A percentile compares a stretch with the other conserved stretches of the same genome.
These are phyloP conservation scores for Populus hybrid DNA, from an alignment of 441 rosid species.

Conservation along the genomic window DNA sequence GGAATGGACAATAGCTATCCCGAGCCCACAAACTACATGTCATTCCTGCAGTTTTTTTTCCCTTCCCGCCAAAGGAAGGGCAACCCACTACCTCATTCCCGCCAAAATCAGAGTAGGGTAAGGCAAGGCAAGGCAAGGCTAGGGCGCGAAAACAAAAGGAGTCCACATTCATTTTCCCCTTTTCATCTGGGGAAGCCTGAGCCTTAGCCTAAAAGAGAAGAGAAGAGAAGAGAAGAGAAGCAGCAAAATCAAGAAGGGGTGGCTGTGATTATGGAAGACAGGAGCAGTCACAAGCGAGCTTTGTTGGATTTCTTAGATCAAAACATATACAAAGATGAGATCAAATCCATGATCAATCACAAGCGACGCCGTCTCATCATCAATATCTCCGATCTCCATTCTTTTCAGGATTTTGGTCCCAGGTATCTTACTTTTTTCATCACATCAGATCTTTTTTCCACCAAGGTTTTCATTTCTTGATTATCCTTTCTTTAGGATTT, in stretches of 20 bases:
- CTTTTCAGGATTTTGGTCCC: slow-evolving; percentile 62
- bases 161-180: background rate
- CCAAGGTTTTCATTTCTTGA: background rate
- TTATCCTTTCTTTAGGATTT: slow-evolving; percentile 44
- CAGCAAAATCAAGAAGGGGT: background rate
- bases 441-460: background rate
- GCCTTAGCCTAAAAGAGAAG: too few species aligned
- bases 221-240: too few species aligned
- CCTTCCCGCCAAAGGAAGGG: slow-evolving; percentile 53
- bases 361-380: slow-evolving; percentile 89
- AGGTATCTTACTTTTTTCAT: slow-evolving; percentile 30
- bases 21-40: background rate
- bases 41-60: slow-evolving; percentile 13
- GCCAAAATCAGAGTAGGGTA: slow-evolving; percentile 30
- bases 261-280: slow-evolving; percentile 42
- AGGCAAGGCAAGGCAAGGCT: too few species aligned
- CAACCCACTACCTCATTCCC: slow-evolving; percentile 28
- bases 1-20: background rate
- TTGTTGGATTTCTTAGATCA: slow-evolving; percentile 72
- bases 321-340: slow-evolving; percentile 73
- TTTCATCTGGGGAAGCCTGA: too few species aligned
- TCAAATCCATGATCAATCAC: slow-evolving; percentile 76
- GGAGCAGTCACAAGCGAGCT: slow-evolving; percentile 79
- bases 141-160: background rate
- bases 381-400: slow-evolving; percentile 84